Percentiles rank a stretch among this genome's conserved stretches.
Evolutionary conservation across 1,284 basidiomycete genomes (phyloP).

Genomic region (Waitea zeae): DNA sequence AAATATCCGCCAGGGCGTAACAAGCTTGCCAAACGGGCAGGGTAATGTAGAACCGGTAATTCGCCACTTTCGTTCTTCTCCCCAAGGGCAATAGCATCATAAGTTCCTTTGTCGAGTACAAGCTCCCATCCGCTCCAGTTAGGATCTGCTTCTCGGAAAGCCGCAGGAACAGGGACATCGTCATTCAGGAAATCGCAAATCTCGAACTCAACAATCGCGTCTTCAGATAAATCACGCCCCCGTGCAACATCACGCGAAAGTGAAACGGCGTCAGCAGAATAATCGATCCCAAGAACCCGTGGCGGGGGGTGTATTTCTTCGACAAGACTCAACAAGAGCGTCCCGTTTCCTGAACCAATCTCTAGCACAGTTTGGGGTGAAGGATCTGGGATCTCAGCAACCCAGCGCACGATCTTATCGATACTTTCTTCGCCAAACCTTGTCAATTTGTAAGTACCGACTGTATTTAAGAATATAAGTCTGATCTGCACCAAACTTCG

Average conservation of each 20-base stretch:
- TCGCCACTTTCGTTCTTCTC: conserved; percentile 37
- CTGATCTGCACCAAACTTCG: conserved; percentile 74
- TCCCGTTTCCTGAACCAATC: conserved; percentile 78
- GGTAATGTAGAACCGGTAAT: conserved; percentile 45
- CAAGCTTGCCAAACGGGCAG: conserved; percentile 34
- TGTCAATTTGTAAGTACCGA: neutral
- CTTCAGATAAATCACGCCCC: conserved; percentile 16
- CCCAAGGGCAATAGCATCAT: conserved; percentile 74
- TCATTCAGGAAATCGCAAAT: conserved; percentile 38
- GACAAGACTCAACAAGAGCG: conserved; percentile 56
- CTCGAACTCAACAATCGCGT: conserved; percentile 36
- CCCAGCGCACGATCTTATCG: conserved; percentile 70
- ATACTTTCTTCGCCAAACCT: conserved; percentile 80
- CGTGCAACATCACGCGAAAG: conserved; percentile 36
- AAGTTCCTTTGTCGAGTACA: conserved; percentile 68
- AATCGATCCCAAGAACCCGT: conserved; percentile 63
- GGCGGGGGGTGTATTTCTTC: conserved; percentile 44
- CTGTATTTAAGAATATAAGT: conserved; percentile 1
- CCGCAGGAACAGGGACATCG: conserved; percentile 18
- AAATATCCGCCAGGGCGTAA: conserved; percentile 57
- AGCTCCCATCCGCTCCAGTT: conserved; percentile 59
- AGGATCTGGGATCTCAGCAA: conserved; percentile 24
- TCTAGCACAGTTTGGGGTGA: conserved; percentile 39
- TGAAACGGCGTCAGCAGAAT: conserved; percentile 56
- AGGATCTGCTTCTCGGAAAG: conserved; percentile 10